These are phyloP conservation scores for Hanseniaspora jakobsenii DNA, from an alignment of 805 yeast species.

Conservation along the genomic window DNA sequence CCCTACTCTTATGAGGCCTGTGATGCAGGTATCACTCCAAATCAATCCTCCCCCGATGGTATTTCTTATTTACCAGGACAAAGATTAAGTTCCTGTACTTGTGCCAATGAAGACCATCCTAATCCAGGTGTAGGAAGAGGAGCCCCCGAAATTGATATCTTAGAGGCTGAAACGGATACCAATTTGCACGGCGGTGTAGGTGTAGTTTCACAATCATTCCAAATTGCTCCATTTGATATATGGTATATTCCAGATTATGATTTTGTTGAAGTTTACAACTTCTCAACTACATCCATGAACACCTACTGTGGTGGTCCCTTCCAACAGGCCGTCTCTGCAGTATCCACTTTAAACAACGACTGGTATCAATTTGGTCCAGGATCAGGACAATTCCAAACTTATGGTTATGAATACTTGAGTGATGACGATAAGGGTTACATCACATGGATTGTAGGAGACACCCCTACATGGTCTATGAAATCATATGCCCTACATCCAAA, in stretches of 20 bases:
- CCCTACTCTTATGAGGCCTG: conserved; percentile 80
- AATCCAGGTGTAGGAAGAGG: conserved; percentile 82
- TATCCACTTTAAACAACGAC: conserved; percentile 59
- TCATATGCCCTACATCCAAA: conserved; percentile 73
- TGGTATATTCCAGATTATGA: conserved; percentile 90
- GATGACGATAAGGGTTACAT: conserved; percentile 62
- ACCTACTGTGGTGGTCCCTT: conserved; percentile 84
- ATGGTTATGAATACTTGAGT: conserved; percentile 65
- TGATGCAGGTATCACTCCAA: conserved; percentile 90
- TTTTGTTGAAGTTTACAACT: conserved; percentile 60
- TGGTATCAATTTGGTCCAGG: conserved; percentile 67
- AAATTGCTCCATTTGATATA: conserved; percentile 85
- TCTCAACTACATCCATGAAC: conserved; percentile 64
- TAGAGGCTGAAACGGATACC: conserved; percentile 71
- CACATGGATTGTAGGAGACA: conserved; percentile 75
- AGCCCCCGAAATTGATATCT: conserved; percentile 86
- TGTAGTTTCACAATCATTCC: conserved; percentile 82
- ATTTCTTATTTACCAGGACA: conserved; percentile 81
- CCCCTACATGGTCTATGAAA: conserved; percentile 62
- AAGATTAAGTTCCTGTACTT: conserved; percentile 61
- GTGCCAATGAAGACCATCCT: conserved; percentile 77
- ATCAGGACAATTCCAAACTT: conserved; percentile 50
- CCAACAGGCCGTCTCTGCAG: conserved; percentile 85
- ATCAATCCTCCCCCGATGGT: conserved; percentile 85
- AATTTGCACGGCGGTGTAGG: conserved; percentile 38